A percentile compares a stretch with the other conserved stretches of the same genome.
phyloP scores from a whole-genome alignment of 192 early-diverging fungal genomes.

The Coemansia sp. region DNA sequence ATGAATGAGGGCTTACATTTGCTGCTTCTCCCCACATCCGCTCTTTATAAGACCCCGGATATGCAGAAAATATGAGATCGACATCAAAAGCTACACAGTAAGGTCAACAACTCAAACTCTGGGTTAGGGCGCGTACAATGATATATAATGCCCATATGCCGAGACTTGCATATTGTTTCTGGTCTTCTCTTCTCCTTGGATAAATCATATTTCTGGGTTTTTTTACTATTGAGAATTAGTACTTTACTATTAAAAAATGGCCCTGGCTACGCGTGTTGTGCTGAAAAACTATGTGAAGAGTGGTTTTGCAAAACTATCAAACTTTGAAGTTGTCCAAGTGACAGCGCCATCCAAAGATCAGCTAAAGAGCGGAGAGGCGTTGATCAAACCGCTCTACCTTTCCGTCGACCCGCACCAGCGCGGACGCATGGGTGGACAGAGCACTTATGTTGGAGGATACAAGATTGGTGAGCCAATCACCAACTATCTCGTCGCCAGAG shows the following conservation, averaged over 20 bases:
- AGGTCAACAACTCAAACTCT: too few species aligned
- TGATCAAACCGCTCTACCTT: constrained; percentile 66
- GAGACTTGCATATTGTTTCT: background rate
- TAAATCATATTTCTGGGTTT: background rate
- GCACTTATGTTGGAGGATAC: constrained; percentile 61
- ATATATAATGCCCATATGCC: background rate
- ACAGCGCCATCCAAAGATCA: constrained; percentile 18
- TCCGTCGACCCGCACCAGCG: constrained; percentile 78
- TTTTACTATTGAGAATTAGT: background rate
- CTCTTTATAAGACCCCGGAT: background rate
- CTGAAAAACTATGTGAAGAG: constrained; percentile 18
- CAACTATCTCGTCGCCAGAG: constrained; percentile 54
- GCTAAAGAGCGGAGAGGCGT: constrained; percentile 21
- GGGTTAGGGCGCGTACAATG: too few species aligned
- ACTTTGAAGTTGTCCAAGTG: constrained; percentile 21
- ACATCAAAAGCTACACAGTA: background rate
- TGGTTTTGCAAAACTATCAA: constrained; percentile 20
- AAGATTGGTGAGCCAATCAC: constrained; percentile 53
- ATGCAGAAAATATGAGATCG: background rate
- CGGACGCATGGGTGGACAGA: constrained; percentile 60
- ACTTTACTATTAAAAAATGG: background rate
- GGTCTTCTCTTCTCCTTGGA: background rate
- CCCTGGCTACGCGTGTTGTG: constrained; percentile 18
- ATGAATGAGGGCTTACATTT: background rate
- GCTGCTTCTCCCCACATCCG: too few species aligned